These are phyloP conservation scores for Blastomyces parvus DNA, from an alignment of 2,329 filamentous ascomycete species.

Conservation along the genomic window DNA sequence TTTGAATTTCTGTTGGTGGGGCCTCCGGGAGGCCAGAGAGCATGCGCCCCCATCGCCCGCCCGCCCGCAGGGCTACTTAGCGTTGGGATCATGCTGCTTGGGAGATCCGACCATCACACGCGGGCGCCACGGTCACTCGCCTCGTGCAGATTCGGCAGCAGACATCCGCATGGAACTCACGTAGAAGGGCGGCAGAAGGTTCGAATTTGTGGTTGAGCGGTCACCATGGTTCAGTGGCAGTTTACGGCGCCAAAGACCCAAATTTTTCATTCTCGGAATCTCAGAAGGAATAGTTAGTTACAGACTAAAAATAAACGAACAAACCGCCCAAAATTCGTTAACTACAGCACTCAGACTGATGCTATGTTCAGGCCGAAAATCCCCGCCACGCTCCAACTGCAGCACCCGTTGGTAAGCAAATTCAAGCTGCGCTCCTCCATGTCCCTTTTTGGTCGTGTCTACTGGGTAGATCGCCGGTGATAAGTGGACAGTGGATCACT, in stretches of 20 bases:
- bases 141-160: neutral
- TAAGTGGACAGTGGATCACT: neutral
- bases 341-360: neutral
- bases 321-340: neutral
- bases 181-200: neutral
- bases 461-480: neutral
- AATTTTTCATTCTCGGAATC: neutral
- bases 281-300: too few relatives aligned
- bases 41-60: too few relatives aligned
- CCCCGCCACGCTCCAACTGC: too few relatives aligned
- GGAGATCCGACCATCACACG: too few relatives aligned
- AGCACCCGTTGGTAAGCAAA: too few relatives aligned
- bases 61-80: too few relatives aligned
- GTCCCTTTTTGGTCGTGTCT: neutral
- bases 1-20: too few relatives aligned
- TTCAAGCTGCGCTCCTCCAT: neutral
- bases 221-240: too few relatives aligned
- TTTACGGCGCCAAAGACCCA: neutral
- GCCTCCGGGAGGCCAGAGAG: too few relatives aligned
- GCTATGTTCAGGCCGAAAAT: too few relatives aligned
- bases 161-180: neutral
- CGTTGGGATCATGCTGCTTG: too few relatives aligned
- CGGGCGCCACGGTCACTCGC: too few relatives aligned
- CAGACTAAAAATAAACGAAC: neutral
- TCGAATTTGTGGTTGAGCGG: neutral